Base-by-base conservation (phyloP, 164 flowering plant species). In the Tetracentron sinense region DNA sequence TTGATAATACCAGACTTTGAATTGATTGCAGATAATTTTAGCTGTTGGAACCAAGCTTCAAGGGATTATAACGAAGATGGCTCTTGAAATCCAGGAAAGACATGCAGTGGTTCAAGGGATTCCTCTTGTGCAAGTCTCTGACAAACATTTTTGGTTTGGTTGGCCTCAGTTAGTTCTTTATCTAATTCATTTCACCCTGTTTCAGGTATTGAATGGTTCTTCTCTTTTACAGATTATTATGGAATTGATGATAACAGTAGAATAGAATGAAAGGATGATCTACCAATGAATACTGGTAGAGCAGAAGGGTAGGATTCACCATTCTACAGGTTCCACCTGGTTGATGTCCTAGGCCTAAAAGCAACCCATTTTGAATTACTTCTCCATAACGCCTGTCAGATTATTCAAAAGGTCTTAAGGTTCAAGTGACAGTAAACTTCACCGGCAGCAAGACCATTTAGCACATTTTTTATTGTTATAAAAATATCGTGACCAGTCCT, bases 81-180 rank as follows among this genome's bases (percentile, higher is more conserved):
- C 99, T 29, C 57, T 92, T 58, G 96, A 87, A 66, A 95, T 95
- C 72, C 68, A 72, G 71, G 94, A 95, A 69, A 85, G 81, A 65
- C 99, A 95, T 73, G 91, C 94, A 7, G 96, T 92, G 6, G 89
- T 95, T 55, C 96, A 90, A 72, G 97, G 99, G 67, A 92, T 92
- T 65, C 97, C 99, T 16, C 87, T 92, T 52, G 97, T 90, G 31
- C 85, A 89, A 81, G 89, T 88, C 71, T 78, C 90, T 11, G 97
- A 95, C 75, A 65, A 59, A 15, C 78, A 90, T 68, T 95, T 95
- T 72, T 92, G 99, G 99, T 90, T 95, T 62, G 21, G 77, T 47
- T 68, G 85, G 81, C 97, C 97, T 28, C 69, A 71, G 15, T 61
- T 92, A 46, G 67, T 90, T 65, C 85, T 95, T 27, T 71, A 78